Base-by-base conservation (phyloP, 352 stramenopile genomes). In the Pythium chondricola region DNA sequence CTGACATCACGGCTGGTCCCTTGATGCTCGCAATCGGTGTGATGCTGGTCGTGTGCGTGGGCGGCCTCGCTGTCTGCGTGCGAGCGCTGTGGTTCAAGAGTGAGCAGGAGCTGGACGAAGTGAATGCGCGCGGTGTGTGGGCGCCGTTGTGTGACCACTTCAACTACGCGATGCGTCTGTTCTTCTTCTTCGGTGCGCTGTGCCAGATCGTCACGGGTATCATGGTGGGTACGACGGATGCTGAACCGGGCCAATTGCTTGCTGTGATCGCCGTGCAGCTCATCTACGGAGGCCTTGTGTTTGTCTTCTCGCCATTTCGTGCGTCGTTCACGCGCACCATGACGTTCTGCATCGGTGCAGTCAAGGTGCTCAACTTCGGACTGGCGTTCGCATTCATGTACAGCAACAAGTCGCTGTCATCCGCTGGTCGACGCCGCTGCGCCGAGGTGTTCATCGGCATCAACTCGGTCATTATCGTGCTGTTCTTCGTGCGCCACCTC, bases 101-200 rank as follows among this genome's bases (percentile, higher is more conserved):
- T 13, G 70, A 82, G 48, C 61, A 72, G 1, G 61, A 82, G 37
- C 56, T 88, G 22, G 62, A 72, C 37, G 66, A 83, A 32, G 80
- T 73, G 33, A 67, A 81, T 27, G 80, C 72, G 29, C 40, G 71
- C 24, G 77, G 71, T 18, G 77, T 67, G 2, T 86, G 74, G 74
- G 74, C 74, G 6, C 69, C 66, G 25, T 59, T 88, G 9, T 88
- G 84, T 56, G 74, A 61, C 35, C 74, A 83, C 39, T 85, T 76
- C 57, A 73, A 62, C 14, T 88, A 85, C 58, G 57, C 58, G 25
- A 74, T 64, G 37, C 77, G 77, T 14, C 74, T 86, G 56, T 86
- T 88, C 59, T 83, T 84, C 47, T 59, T 78, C 24, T 58, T 84
- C 21, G 64, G 67, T 10, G 71, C 76, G 16, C 48, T 76, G 13